Evolutionary conservation across 257 asterid genomes (phyloP).

Genomic region (Nicotiana noctiflora): DNA sequence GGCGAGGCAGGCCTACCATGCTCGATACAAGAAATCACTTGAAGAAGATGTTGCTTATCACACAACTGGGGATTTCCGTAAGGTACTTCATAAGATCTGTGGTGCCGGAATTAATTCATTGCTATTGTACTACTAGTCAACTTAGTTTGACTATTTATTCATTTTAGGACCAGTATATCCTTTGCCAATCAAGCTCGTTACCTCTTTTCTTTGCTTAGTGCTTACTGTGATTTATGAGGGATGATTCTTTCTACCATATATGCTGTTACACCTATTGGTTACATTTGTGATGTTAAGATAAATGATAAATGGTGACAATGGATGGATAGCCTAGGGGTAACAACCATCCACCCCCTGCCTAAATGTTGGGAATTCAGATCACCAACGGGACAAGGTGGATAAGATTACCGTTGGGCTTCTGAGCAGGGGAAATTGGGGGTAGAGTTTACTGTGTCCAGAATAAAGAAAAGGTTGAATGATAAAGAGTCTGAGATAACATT

Average conservation of each 20-base stretch:
- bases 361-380: neutral
- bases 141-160: neutral
- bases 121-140: neutral
- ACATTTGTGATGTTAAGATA: neutral
- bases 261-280: neutral
- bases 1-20: constrained; percentile 65
- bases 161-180: neutral
- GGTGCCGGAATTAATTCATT: neutral
- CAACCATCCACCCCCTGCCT: neutral
- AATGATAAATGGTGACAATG: neutral
- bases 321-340: neutral
- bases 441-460: neutral
- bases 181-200: neutral
- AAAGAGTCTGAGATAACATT: neutral
- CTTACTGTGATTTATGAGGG: neutral
- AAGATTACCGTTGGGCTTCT: neutral
- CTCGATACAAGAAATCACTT: constrained; percentile 62
- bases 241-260: neutral
- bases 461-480: neutral
- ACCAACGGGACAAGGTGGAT: neutral
- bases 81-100: constrained; percentile 31
- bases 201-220: neutral
- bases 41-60: constrained; percentile 92
- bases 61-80: constrained; percentile 71
- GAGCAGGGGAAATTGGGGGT: neutral